A percentile compares a stretch with the other conserved stretches of the same genome.
These are phyloP conservation scores for Debaryomycetaceae sp. DNA, from an alignment of 1,139 yeast species.

Conservation along the genomic window DNA sequence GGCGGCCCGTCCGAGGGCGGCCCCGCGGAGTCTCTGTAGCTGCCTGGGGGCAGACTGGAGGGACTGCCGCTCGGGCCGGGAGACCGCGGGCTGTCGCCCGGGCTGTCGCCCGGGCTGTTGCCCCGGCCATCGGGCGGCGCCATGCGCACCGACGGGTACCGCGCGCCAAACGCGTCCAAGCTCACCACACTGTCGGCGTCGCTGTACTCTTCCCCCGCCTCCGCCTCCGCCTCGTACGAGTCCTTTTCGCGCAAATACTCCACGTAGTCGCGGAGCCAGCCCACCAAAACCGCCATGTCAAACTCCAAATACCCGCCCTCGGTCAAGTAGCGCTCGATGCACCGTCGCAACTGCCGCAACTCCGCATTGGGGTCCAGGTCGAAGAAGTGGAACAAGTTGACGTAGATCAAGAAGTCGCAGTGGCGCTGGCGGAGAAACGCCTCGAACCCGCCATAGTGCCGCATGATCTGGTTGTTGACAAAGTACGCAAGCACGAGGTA, in stretches of 20 bases:
- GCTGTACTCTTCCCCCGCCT: conserved; percentile 1
- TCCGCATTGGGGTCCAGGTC: conserved; percentile 19
- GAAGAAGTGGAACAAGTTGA: conserved; percentile 41
- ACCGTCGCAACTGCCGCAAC: conserved; percentile 21
- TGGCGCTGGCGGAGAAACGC: conserved; percentile 35
- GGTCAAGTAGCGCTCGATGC: conserved; percentile 28
- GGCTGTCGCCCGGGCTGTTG: neutral
- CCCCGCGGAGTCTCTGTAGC: neutral
- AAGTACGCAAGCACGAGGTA: conserved; percentile 42
- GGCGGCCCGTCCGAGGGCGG: conserved; percentile 4
- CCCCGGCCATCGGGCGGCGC: neutral
- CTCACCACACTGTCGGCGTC: neutral
- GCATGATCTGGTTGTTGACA: conserved; percentile 40
- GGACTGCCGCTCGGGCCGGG: no score
- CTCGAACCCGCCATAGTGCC: conserved; percentile 43
- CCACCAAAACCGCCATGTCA: conserved; percentile 33
- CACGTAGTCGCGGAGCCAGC: conserved; percentile 41
- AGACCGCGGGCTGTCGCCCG: no score
- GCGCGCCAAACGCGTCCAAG: neutral
- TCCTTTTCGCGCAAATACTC: conserved; percentile 36
- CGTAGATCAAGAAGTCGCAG: conserved; percentile 40
- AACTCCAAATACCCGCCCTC: conserved; percentile 30
- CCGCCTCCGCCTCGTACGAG: conserved; percentile 4
- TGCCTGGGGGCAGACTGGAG: no score
- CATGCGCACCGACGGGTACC: conserved; percentile 3